These are phyloP conservation scores for Suillus sp. DNA, from an alignment of 768 basidiomycete species.

Conservation along the genomic window DNA sequence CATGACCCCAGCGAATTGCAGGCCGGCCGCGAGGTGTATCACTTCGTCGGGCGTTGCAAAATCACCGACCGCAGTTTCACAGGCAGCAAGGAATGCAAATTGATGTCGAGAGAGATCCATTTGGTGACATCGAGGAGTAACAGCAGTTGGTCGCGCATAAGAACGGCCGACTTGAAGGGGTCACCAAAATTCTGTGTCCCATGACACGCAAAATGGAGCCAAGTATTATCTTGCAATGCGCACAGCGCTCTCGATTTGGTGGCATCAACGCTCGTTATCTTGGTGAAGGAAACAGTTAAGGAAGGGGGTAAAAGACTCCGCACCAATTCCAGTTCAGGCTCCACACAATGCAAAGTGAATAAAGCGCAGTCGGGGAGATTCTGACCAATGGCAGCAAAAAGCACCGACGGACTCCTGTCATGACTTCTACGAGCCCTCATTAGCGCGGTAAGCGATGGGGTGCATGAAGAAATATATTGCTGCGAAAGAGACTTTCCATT, in stretches of 20 bases:
- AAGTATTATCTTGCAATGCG: slow-evolving; percentile 9
- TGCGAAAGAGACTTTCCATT: background rate
- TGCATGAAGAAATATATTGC: slow-evolving; percentile 8
- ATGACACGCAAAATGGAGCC: too few relatives aligned
- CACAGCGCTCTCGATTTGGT: background rate
- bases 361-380: background rate
- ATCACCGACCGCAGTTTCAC: background rate
- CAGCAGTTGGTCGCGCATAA: too few relatives aligned
- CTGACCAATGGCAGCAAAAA: slow-evolving; percentile 13
- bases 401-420: background rate
- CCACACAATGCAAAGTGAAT: background rate
- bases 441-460: too few relatives aligned
- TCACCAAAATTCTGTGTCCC: too few relatives aligned
- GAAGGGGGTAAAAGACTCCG: background rate
- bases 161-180: too few relatives aligned
- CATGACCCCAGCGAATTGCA: background rate
- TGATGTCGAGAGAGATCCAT: too few relatives aligned
- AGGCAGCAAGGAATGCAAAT: too few relatives aligned
- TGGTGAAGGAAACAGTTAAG: slow-evolving; percentile 5
- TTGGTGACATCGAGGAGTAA: too few relatives aligned
- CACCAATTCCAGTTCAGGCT: background rate
- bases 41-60: background rate
- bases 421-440: background rate
- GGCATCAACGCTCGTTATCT: background rate
- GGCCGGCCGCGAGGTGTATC: background rate